Percentiles rank a stretch among this genome's conserved stretches.
phyloP scores from a whole-genome alignment of 2,329 filamentous ascomycete species.

The Phialophora macrospora region DNA sequence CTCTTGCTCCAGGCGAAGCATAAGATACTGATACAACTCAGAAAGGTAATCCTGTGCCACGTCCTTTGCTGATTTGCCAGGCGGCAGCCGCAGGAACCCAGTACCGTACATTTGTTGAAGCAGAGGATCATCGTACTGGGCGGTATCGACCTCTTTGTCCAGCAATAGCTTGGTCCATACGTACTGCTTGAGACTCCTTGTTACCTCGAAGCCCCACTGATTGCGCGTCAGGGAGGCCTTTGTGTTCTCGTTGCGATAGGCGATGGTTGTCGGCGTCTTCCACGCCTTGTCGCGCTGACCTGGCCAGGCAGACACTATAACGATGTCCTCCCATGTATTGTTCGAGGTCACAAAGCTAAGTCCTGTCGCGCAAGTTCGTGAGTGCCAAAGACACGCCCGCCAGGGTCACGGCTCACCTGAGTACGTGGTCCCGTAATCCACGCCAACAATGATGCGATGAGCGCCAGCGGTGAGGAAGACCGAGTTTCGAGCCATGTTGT shows the following conservation, averaged over 20 bases:
- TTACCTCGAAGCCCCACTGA: slow-evolving; percentile 41
- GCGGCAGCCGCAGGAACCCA: slow-evolving; percentile 36
- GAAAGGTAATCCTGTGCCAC: slow-evolving; percentile 40
- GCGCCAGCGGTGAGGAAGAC: not conserved
- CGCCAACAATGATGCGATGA: slow-evolving; percentile 29
- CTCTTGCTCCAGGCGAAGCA: slow-evolving; percentile 16
- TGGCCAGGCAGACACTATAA: slow-evolving; percentile 40
- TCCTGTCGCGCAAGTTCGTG: not conserved
- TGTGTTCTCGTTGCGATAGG: slow-evolving; percentile 38
- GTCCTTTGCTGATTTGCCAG: slow-evolving; percentile 35
- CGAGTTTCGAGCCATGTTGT: not conserved
- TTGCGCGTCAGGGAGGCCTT: slow-evolving; percentile 5
- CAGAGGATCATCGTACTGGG: slow-evolving; percentile 37
- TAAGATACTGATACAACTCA: slow-evolving; percentile 36
- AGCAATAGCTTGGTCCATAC: slow-evolving; percentile 44
- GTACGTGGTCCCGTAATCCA: slow-evolving; percentile 39
- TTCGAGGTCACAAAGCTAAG: slow-evolving; percentile 18
- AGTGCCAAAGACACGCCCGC: not conserved
- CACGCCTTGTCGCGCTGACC: slow-evolving; percentile 31
- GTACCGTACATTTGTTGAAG: slow-evolving; percentile 21
- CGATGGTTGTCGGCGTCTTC: slow-evolving; percentile 42
- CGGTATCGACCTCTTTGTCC: slow-evolving; percentile 32
- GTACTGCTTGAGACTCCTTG: slow-evolving; percentile 38
- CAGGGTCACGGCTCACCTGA: slow-evolving; percentile 11
- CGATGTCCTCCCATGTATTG: slow-evolving; percentile 27